A percentile compares a stretch with the other conserved stretches of the same genome.
These are phyloP conservation scores for Scleroderma bovista DNA, from an alignment of 768 basidiomycete species.

Conservation along the genomic window DNA sequence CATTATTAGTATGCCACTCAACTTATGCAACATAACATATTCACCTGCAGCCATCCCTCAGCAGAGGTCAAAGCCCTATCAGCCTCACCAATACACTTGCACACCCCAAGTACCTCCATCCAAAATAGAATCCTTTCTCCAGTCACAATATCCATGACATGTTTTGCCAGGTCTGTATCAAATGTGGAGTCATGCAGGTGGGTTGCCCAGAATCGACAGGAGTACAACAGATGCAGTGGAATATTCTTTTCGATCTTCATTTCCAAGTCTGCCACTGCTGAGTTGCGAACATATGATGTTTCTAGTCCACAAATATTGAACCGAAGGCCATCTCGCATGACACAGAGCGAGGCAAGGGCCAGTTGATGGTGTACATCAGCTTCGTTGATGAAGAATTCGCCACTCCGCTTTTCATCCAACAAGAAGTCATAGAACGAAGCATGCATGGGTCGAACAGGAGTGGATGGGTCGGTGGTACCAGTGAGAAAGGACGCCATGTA, in stretches of 20 bases:
- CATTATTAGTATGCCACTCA: not conserved
- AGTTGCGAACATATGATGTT: conserved; percentile 25
- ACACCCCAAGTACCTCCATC: not conserved
- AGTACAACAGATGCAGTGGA: not conserved
- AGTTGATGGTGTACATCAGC: conserved; percentile 1
- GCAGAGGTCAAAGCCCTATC: not conserved
- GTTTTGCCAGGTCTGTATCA: too few relatives aligned
- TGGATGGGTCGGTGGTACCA: not conserved
- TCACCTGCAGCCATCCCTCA: not conserved
- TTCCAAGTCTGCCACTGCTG: conserved; percentile 8
- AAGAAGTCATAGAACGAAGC: conserved; percentile 27
- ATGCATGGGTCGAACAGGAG: conserved; percentile 16
- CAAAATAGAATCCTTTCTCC: conserved; percentile 3
- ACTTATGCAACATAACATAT: not conserved
- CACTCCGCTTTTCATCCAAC: conserved; percentile 7
- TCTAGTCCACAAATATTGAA: conserved; percentile 31
- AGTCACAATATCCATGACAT: not conserved
- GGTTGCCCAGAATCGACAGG: not conserved
- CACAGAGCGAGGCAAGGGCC: conserved; percentile 15
- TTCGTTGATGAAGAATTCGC: conserved; percentile 7
- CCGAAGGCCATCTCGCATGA: conserved; percentile 24
- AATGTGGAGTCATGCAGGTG: not conserved
- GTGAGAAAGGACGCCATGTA: conserved; percentile 4
- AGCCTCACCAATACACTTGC: not conserved
- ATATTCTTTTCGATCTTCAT: not conserved